A percentile compares a stretch with the other conserved stretches of the same genome.
These are phyloP conservation scores for Suillus plorans DNA, from an alignment of 768 basidiomycete species.

Conservation along the genomic window DNA sequence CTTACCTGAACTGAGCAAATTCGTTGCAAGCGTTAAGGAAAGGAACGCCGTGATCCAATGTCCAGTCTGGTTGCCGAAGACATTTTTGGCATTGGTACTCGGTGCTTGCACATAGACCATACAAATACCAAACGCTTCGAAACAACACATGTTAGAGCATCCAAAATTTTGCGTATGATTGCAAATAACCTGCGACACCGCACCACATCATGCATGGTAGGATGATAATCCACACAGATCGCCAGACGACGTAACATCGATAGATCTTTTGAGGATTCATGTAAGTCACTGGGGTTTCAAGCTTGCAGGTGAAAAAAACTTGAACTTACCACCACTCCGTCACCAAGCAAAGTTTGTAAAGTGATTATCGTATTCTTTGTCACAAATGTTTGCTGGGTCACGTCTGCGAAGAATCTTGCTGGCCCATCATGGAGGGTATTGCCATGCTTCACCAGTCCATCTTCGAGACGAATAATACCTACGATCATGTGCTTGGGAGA, in stretches of 20 bases:
- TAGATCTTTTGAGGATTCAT: constrained; percentile 10
- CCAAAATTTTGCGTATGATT: neutral
- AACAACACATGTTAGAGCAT: neutral
- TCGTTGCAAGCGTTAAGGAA: constrained; percentile 7
- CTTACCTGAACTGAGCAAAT: neutral
- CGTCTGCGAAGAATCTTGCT: constrained; percentile 21
- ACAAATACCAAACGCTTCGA: constrained; percentile 4
- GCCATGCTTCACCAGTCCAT: constrained; percentile 19
- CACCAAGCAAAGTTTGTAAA: constrained; percentile 12
- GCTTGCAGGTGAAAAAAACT: neutral
- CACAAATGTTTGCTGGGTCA: constrained; percentile 20
- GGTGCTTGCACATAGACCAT: constrained; percentile 4
- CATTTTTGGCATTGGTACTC: neutral
- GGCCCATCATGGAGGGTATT: constrained; percentile 22
- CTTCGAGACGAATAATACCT: constrained; percentile 15
- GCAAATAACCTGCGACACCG: constrained; percentile 4
- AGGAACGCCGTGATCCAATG: constrained; percentile 2
- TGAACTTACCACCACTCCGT: constrained; percentile 10
- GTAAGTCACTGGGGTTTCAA: neutral
- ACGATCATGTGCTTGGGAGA: constrained; percentile 13
- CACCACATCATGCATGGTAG: constrained; percentile 11
- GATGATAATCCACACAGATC: constrained; percentile 12
- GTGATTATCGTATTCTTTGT: constrained; percentile 23
- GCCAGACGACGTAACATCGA: constrained; percentile 9
- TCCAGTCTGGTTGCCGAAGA: constrained; percentile 7